Base-by-base conservation (phyloP, 2,329 filamentous ascomycete genomes). In the Pyrenochaeta sp. region DNA sequence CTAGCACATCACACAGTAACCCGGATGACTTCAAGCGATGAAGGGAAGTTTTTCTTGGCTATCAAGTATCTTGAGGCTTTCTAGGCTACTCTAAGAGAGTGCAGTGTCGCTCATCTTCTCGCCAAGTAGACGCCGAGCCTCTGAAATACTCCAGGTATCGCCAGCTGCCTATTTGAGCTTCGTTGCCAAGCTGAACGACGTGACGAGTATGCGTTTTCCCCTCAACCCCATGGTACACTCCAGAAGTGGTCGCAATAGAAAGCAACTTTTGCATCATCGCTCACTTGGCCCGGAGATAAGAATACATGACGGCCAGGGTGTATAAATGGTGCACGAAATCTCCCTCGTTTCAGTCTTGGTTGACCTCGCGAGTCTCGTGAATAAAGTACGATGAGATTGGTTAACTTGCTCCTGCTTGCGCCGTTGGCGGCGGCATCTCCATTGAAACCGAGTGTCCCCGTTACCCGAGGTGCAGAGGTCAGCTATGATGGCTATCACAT, bases 401-500 rank as follows among this genome's bases (percentile, higher is more conserved):
- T 34, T 4, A 52, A 46, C 1, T 22, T 66, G 6, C 50, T 50
- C 9, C 34, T 63, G 12, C 44, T 64, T 22, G 62, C 51, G 40
- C 52, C 64, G 6, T 44, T 68, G 27, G 62, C 56, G 42, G 57
- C 52, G 51, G 61, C 52, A 8, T 67, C 62, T 8, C 56, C 58
- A 27, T 50, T 64, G 24, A 37, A 56, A 40, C 19, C 46, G 15
- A 34, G 36, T 25, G 48, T 37, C 30, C 24, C 39, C 25, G n/a
- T 34, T 2, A 34, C 58, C 50, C 59, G 57, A 5, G 49, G 37
- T 27, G 40, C 40, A 24, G 42, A 51, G 9, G 30, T 52, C 24
- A 64, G 40, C 37, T 70, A 69, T 27, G 65, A 70, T 54, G 64
- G 67, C 5, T 65, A 65, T 40, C 64, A 57, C 9, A 28, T 70